Base-by-base conservation (phyloP, 768 basidiomycete species). In the Agaricus bisporus region DNA sequence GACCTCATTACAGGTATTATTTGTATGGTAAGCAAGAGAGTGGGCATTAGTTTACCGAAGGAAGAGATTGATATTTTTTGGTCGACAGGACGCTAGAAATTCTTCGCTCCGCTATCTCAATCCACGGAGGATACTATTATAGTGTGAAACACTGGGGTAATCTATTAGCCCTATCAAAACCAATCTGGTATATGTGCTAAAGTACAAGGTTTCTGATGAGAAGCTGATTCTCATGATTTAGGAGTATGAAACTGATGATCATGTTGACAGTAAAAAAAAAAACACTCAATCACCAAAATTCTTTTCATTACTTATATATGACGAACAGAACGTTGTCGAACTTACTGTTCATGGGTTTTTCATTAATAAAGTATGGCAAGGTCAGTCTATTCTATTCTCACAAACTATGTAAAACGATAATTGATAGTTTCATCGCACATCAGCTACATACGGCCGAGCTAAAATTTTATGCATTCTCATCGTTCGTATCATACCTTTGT, bases 201-300 rank as follows among this genome's bases (percentile, higher is more conserved):
- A 11, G 2, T 6, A 15, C 8, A 18, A 17, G n/a, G n/a, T 17
- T 37, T 15, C 2, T 37, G 10, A 18, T n/a, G 10, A 48, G 47
- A n/a, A 17, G 10, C 35, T 35, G 18, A 22, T 8, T 12, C 22
- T 22, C 22, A 22, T 25, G 7, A 38, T 20, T 15, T 15, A 54
- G 52, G 52, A 54, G 44, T 20, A 54, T 54, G 52, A 54, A 54
- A 37, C 45, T 54, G 1, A 54, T 54, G 52, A 48, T 54, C 14
- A 47, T 54, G 45, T 25, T 54, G 45, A 54, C 52, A 15, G 52
- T 54, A 39, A n/a, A n/a, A n/a, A n/a, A n/a, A n/a, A n/a, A n/a
- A n/a, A n/a, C n/a, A n/a, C n/a, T n/a, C n/a, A n/a, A n/a, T n/a
- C n/a, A n/a, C n/a, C n/a, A n/a, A n/a, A n/a, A n/a, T n/a, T n/a